Evolutionary conservation across 106 monocot species (phyloP), one percentile per base, ranked within the genome.

Genomic region (Dioscorea dumetorum): DNA sequence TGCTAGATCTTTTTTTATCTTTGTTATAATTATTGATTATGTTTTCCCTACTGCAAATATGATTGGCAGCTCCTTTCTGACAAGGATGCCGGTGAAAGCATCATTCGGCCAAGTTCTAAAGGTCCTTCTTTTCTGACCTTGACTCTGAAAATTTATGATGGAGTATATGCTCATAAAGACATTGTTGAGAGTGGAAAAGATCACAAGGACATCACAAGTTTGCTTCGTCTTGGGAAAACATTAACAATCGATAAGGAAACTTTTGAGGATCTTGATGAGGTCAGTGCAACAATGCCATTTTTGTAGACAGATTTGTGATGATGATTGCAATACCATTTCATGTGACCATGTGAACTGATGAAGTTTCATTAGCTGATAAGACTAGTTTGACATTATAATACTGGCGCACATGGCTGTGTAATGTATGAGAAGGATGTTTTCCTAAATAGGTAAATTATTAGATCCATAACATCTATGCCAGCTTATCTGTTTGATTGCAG

Each of bases 191-290:
- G 93, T 66, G 87, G 84, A 68, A 99, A 99, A 79, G 99, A 93
- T 85, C 84, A 87, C 63, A 90, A 85, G 70, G 99, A 99, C 72
- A 87, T 99, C 28, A 87, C 99, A 52, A 99, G 99, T 61, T 82
- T 99, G 72, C 93, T 99, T 77, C 93, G 99, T 53, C 72, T 99
- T 51, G 99, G 99, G 35, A 99, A 93, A 72, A 87, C 92, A 33
- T 70, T 99, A 60, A 84, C 74, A 32, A 99, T 99, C 62, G 99
- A 87, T 23, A 73, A 85, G 58, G 85, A 85, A 34, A 87, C 87
- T 50, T 99, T 93, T 84, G 99, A 99, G 70, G 93, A 99, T 76
- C 87, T 99, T 33, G 99, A 93, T 85, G 99, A 99, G 93, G 99
- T 99, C 12, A 22, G 24, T 41, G 41, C 41, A 41, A 3, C 41